These are phyloP conservation scores for Teunomyces aglyptinius DNA, from an alignment of 805 yeast genomes.

Conservation along the genomic window DNA sequence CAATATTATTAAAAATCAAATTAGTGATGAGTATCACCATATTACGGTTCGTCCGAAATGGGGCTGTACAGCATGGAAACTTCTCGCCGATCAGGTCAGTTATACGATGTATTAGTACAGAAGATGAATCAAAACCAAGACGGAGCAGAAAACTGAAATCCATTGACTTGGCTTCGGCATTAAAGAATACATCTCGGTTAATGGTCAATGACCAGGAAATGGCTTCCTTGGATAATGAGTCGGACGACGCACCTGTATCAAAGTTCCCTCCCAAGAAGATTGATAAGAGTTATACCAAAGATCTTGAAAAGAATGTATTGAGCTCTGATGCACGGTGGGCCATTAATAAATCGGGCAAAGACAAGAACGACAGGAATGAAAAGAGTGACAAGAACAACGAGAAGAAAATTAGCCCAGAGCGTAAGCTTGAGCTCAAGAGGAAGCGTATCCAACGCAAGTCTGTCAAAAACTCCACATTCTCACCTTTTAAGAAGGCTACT, in stretches of 20 bases:
- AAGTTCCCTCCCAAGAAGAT: constrained; percentile 7
- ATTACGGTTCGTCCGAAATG: constrained; percentile 23
- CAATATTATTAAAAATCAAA: background rate
- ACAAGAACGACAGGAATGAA: background rate
- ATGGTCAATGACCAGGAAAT: constrained; percentile 8
- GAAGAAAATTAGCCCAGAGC: background rate
- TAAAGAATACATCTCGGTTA: constrained; percentile 8
- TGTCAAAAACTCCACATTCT: background rate
- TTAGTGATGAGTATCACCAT: constrained; percentile 23
- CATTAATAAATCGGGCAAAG: constrained; percentile 4
- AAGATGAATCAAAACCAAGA: constrained; percentile 4
- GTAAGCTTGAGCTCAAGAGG: constrained; percentile 1
- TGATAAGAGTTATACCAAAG: constrained; percentile 10
- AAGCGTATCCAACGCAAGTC: background rate
- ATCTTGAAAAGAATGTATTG: constrained; percentile 10
- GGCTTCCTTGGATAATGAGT: constrained; percentile 5
- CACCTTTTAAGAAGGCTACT: background rate
- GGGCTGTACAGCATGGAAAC: constrained; percentile 10
- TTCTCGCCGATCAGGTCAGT: background rate
- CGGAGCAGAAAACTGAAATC: constrained; percentile 8
- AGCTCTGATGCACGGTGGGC: constrained; percentile 10
- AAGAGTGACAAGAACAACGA: background rate
- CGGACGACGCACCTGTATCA: constrained; percentile 3
- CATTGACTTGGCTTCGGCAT: constrained; percentile 11
- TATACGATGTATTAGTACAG: background rate